Conservation (phyloP, 2,329 filamentous ascomycete species). For the Xylaria sp. region DNA sequence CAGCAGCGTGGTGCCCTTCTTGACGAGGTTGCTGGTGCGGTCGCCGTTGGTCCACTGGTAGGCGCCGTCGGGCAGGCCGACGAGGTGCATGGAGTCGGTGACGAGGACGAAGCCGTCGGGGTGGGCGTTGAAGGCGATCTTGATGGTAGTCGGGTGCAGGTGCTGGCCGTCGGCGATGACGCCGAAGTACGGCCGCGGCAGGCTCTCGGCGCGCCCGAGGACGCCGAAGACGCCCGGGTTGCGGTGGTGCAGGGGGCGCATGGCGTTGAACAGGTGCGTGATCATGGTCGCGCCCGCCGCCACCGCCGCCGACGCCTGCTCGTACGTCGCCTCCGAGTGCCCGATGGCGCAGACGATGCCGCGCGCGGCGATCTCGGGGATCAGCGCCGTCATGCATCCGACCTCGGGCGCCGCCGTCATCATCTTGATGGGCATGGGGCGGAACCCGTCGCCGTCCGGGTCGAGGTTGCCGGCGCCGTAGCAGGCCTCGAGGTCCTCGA, state of each 20-base stretch:
- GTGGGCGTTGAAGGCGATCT: slow-evolving; percentile 86
- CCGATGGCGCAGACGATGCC: slow-evolving; percentile 80
- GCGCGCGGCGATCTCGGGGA: slow-evolving; percentile 64
- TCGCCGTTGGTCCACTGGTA: slow-evolving; percentile 85
- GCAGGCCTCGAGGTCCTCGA: slow-evolving; percentile 68
- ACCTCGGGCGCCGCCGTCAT: slow-evolving; percentile 86
- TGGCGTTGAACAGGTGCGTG: slow-evolving; percentile 92
- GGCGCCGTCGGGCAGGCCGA: slow-evolving; percentile 79
- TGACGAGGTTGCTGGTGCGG: slow-evolving; percentile 61
- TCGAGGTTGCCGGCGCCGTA: slow-evolving; percentile 74
- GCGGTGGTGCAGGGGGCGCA: slow-evolving; percentile 86
- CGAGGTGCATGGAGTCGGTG: slow-evolving; percentile 88
- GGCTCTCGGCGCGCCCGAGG: slow-evolving; percentile 66
- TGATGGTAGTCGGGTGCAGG: slow-evolving; percentile 83
- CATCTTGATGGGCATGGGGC: slow-evolving; percentile 65
- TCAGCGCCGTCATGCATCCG: slow-evolving; percentile 69
- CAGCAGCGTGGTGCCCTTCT: slow-evolving; percentile 72
- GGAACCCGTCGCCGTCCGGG: slow-evolving; percentile 37
- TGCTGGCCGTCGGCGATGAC: slow-evolving; percentile 92
- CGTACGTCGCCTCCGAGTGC: slow-evolving; percentile 85
- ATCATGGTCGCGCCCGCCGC: slow-evolving; percentile 83
- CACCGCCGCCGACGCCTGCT: slow-evolving; percentile 73
- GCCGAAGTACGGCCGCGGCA: slow-evolving; percentile 75
- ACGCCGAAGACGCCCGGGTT: slow-evolving; percentile 90
- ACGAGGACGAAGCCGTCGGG: slow-evolving; percentile 85